These are phyloP conservation scores for Sporothrix pallida DNA, from an alignment of 2,329 filamentous ascomycete species.

Conservation along the genomic window DNA sequence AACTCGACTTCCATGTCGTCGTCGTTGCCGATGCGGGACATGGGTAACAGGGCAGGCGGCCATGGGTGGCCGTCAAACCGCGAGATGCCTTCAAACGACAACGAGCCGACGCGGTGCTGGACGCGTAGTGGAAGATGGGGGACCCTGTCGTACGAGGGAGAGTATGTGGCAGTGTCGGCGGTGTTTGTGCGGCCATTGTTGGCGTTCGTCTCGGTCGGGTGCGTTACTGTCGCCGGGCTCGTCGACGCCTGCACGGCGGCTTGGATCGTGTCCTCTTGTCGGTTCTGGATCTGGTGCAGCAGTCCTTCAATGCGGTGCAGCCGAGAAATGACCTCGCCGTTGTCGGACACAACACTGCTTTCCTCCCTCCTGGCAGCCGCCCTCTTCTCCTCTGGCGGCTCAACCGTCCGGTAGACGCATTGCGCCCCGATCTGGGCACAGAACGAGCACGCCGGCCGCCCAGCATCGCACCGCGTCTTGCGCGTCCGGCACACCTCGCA, in stretches of 20 bases:
- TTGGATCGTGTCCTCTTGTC: conserved; percentile 5
- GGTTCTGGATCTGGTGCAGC: background rate
- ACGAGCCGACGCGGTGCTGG: background rate
- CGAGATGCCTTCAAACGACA: conserved; percentile 11
- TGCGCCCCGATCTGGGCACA: conserved; percentile 34
- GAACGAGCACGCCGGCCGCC: conserved; percentile 37
- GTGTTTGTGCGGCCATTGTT: no score
- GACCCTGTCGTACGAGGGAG: background rate
- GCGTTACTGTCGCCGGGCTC: background rate
- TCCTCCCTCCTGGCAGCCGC: background rate
- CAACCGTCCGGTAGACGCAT: conserved; percentile 36
- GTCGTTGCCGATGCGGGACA: conserved; percentile 5
- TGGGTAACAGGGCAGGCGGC: background rate
- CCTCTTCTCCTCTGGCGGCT: conserved; percentile 1
- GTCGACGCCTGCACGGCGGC: background rate
- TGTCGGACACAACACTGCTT: background rate
- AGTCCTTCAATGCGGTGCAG: conserved; percentile 21
- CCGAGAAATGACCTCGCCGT: background rate
- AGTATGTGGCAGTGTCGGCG: background rate
- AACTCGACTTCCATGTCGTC: conserved; percentile 16
- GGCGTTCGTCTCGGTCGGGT: background rate
- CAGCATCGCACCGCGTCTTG: conserved; percentile 38
- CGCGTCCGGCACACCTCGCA: conserved; percentile 39
- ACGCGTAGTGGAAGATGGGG: background rate
- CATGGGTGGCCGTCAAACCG: background rate